Base-by-base conservation (phyloP, 2,329 filamentous ascomycete species). In the Colletotrichum eleusines region DNA sequence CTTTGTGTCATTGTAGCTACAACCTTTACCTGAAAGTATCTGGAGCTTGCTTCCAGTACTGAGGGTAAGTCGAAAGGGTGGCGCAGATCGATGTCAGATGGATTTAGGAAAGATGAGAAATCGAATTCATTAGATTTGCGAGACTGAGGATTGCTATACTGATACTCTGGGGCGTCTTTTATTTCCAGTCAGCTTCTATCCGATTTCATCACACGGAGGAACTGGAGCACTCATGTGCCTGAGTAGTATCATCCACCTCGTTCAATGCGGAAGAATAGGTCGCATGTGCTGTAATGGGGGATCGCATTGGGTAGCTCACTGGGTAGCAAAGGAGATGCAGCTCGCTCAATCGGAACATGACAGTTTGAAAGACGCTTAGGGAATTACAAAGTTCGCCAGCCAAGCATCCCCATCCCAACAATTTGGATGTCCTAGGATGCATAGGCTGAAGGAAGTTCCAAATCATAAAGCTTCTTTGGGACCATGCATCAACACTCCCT, bases 261-360 rank as follows among this genome's bases (percentile, higher is more conserved):
- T 40, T 9, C 5, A 23, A 50, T 16, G 7, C 50, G 62, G 62
- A 50, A 28, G 2, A 60, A 48, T 4, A 48, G 44, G 20, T 38
- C 44, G 28, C 42, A 7, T 46, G 7, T 16, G 38, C 35, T 20
- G 40, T n/a, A 16, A 38, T 9, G 62, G 46, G 54, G 46, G 66
- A 26, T 42, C 20, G 11, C 12, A 18, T 46, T 16, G 26, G 54
- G 48, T 60, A 66, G 46, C 55, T 46, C 20, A 11, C 18, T 38
- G 55, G 62, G 66, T 53, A 50, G 26, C 28, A 28, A 61, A 66
- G 3, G 18, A 42, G 20, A 38, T 44, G 42, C 20, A 18, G n/a
- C 42, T 57, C 12, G 18, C 20, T n/a, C n/a, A 23, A 33, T 31
- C 16, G 44, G 16, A 35, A 3, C 46, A 26, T 26, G 14, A 2